Evolutionary conservation across 495 filamentous ascomycete species (phyloP).

Genomic region (Cairneyella variabilis): DNA sequence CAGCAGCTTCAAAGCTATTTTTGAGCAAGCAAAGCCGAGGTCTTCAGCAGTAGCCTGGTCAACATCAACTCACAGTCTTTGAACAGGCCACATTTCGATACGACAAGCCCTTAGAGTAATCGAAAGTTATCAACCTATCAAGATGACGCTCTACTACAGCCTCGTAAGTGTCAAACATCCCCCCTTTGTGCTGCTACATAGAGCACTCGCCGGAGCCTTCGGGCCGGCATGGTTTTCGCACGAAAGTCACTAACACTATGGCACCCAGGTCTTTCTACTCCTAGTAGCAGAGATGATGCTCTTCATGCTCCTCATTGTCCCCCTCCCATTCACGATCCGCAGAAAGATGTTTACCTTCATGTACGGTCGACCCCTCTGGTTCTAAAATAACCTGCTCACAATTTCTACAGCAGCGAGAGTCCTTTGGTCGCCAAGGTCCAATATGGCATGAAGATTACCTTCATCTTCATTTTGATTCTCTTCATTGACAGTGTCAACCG

Average conservation of each 20-base stretch:
- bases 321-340: conserved; percentile 81
- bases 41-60: conserved; percentile 1
- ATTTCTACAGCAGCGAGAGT: conserved; percentile 66
- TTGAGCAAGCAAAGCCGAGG: no score
- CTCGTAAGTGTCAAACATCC: conserved; percentile 64
- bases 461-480: conserved; percentile 96
- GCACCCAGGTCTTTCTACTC: conserved; percentile 79
- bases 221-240: not conserved
- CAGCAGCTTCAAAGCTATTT: no score
- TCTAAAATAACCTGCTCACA: conserved; percentile 5
- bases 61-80: conserved; percentile 15
- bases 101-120: not conserved
- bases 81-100: conserved; percentile 19
- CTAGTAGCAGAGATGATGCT: conserved; percentile 90
- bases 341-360: conserved; percentile 83
- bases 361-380: conserved; percentile 6
- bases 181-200: not conserved
- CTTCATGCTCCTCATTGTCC: conserved; percentile 88
- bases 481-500: conserved; percentile 99
- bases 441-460: conserved; percentile 75
- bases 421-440: conserved; percentile 52
- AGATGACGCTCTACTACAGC: conserved; percentile 98
- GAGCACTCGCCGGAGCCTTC: not conserved
- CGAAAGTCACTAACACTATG: not conserved
- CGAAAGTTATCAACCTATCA: conserved; percentile 30